phyloP scores from a whole-genome alignment of 2,329 filamentous ascomycete genomes.

The Fusarium liriodendri region DNA sequence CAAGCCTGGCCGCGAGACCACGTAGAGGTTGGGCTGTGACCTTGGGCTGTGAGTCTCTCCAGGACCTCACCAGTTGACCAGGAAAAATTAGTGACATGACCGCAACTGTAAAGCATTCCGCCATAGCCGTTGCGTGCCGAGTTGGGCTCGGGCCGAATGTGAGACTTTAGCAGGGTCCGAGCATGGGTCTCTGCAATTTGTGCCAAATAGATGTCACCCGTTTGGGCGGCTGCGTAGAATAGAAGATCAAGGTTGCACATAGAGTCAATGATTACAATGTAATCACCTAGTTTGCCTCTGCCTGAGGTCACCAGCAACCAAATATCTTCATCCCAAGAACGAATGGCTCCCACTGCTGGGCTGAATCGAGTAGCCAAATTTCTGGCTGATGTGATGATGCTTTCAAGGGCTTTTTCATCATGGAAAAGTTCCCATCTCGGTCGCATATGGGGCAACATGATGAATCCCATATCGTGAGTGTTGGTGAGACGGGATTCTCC shows the following conservation, averaged over 20 bases:
- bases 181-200: constrained; percentile 53
- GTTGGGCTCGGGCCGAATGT: constrained; percentile 49
- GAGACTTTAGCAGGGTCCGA: constrained; percentile 49
- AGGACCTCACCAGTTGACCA: constrained; percentile 52
- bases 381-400: constrained; percentile 56
- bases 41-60: constrained; percentile 28
- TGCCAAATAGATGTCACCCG: constrained; percentile 44
- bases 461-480: constrained; percentile 67
- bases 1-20: constrained; percentile 63
- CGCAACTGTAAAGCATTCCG: constrained; percentile 25
- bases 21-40: constrained; percentile 56
- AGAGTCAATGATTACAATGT: constrained; percentile 56
- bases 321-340: constrained; percentile 57
- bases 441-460: constrained; percentile 56
- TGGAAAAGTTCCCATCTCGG: constrained; percentile 60
- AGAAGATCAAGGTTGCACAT: constrained; percentile 55
- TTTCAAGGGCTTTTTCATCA: constrained; percentile 50
- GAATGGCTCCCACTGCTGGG: constrained; percentile 54
- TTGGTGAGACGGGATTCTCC: constrained; percentile 56
- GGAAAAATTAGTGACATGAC: constrained; percentile 59
- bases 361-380: constrained; percentile 57
- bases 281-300: constrained; percentile 44
- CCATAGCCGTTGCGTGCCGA: constrained; percentile 1
- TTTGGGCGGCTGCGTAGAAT: constrained; percentile 52
- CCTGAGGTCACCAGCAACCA: constrained; percentile 33